These are phyloP conservation scores for Dendrobium officinale DNA, from an alignment of 106 monocot species.

Conservation along the genomic window DNA sequence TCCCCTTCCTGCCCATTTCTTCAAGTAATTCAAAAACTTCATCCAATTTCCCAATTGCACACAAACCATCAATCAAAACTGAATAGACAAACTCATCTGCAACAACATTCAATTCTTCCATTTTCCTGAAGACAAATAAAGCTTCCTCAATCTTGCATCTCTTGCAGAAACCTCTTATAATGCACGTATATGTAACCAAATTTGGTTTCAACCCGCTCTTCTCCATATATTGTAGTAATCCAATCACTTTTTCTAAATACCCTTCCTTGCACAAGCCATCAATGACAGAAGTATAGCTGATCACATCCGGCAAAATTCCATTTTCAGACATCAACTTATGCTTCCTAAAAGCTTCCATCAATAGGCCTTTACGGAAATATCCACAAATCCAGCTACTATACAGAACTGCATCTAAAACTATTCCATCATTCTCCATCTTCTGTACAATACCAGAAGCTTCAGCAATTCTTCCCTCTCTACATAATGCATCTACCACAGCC, in stretches of 20 bases:
- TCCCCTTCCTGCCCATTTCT: conserved; percentile 51
- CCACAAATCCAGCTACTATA: conserved; percentile 47
- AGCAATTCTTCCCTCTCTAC: conserved; percentile 30
- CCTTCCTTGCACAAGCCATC: conserved; percentile 67
- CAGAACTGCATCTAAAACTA: conserved; percentile 43
- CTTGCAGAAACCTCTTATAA: conserved; percentile 64
- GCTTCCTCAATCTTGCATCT: conserved; percentile 49
- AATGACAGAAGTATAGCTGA: conserved; percentile 46
- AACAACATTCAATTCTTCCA: conserved; percentile 38
- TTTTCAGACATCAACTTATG: conserved; percentile 43
- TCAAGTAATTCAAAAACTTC: conserved; percentile 46
- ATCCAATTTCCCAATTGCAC: conserved; percentile 37
- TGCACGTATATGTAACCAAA: conserved; percentile 43
- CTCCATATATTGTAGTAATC: conserved; percentile 40
- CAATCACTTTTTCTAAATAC: conserved; percentile 61
- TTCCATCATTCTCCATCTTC: conserved; percentile 37
- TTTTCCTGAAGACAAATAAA: conserved; percentile 30
- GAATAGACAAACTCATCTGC: conserved; percentile 53
- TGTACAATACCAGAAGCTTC: conserved; percentile 43
- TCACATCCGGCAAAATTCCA: conserved; percentile 38
- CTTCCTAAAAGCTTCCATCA: conserved; percentile 47
- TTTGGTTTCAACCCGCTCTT: conserved; percentile 30
- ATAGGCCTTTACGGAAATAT: conserved; percentile 26
- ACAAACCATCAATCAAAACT: conserved; percentile 50
- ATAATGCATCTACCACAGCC: conserved; percentile 47